A percentile compares a stretch with the other conserved stretches of the same genome.
Conservation (phyloP, 805 yeast species). For the Saccharomycopsis sp. region DNA sequence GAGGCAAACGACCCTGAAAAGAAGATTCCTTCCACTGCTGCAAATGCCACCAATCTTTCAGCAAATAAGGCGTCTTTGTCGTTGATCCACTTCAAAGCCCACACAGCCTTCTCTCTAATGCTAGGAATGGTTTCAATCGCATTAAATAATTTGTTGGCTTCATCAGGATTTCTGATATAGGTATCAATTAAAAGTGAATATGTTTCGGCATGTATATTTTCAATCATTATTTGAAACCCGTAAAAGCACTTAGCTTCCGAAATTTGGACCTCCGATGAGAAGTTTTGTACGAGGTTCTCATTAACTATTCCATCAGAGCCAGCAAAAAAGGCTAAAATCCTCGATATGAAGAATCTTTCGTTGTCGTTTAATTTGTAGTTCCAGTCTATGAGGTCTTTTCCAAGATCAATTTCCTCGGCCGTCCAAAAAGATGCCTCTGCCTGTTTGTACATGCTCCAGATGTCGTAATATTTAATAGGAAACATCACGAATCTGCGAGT, state of each 20-base stretch:
- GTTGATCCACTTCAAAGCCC: conserved; percentile 97
- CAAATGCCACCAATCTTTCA: conserved; percentile 95
- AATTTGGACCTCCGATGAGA: conserved; percentile 91
- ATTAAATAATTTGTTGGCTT: conserved; percentile 81
- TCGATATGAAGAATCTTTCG: conserved; percentile 85
- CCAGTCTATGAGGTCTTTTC: conserved; percentile 92
- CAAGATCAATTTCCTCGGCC: conserved; percentile 94
- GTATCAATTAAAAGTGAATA: conserved; percentile 91
- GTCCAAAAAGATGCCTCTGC: conserved; percentile 99
- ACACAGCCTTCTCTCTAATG: conserved; percentile 93
- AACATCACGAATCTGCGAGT: conserved; percentile 82
- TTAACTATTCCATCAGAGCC: conserved; percentile 98
- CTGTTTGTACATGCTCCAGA: conserved; percentile 98
- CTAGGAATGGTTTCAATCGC: conserved; percentile 96
- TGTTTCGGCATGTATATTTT: conserved; percentile 96
- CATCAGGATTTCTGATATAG: conserved; percentile 91
- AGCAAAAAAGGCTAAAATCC: conserved; percentile 95
- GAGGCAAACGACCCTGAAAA: conserved; percentile 98
- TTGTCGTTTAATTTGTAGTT: conserved; percentile 78
- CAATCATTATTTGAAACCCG: conserved; percentile 99
- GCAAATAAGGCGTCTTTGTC: conserved; percentile 84
- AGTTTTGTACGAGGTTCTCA: conserved; percentile 94
- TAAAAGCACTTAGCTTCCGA: conserved; percentile 98
- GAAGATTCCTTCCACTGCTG: conserved; percentile 98
- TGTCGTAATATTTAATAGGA: conserved; percentile 94